phyloP scores from a whole-genome alignment of 805 yeast genomes.

The Candida michaelii region DNA sequence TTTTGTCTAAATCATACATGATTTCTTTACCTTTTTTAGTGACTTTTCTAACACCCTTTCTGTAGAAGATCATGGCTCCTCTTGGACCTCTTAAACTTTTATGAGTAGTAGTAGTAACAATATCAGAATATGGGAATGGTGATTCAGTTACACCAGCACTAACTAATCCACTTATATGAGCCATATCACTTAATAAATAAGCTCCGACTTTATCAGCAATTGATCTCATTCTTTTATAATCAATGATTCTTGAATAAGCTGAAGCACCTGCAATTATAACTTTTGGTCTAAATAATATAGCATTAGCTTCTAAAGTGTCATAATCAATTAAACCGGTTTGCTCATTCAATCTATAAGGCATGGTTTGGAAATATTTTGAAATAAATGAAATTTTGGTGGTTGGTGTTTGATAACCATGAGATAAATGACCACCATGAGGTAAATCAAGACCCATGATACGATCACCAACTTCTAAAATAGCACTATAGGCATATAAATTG shows the following conservation, averaged over 20 bases:
- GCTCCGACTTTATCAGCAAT: conserved; percentile 98
- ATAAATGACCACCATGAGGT: conserved; percentile 98
- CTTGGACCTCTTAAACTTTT: conserved; percentile 99
- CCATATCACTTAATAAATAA: conserved; percentile 95
- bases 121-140: conserved; percentile 95
- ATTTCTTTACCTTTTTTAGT: conserved; percentile 90
- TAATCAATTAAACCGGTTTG: conserved; percentile 95
- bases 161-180: conserved; percentile 94
- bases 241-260: conserved; percentile 95
- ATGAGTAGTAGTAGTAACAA: conserved; percentile 98
- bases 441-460: conserved; percentile 96
- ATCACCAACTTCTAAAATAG: conserved; percentile 84
- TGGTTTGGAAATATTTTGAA: conserved; percentile 94
- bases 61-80: conserved; percentile 99
- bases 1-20: conserved; percentile 86
- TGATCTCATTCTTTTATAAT: conserved; percentile 93
- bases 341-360: conserved; percentile 95
- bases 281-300: conserved; percentile 91
- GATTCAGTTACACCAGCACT: conserved; percentile 95
- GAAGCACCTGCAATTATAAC: conserved; percentile 97
- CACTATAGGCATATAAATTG: conserved; percentile 87
- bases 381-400: conserved; percentile 92
- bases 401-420: conserved; percentile 97
- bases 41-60: conserved; percentile 88
- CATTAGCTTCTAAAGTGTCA: conserved; percentile 90